Evolutionary conservation across 1,284 basidiomycete genomes (phyloP).

Genomic region (Puccinia novopanici): DNA sequence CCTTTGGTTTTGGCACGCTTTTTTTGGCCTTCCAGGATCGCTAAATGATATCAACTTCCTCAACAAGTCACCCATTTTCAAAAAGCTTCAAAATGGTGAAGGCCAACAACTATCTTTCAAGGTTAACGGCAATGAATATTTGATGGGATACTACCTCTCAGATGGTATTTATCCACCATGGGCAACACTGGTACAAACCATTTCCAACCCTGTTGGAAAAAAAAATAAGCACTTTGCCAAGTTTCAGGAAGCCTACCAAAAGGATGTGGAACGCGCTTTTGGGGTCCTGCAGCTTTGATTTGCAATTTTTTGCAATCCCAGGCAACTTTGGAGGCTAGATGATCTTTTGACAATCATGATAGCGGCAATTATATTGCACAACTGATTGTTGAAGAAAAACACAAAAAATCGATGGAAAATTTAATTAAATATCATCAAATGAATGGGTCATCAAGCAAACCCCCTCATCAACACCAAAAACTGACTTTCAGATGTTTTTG

Average conservation of each 20-base stretch:
- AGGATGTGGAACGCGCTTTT: slow-evolving; percentile 28
- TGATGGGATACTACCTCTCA: slow-evolving; percentile 1
- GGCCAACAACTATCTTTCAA: background rate
- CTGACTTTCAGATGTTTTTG: too few species aligned
- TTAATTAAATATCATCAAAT: too few species aligned
- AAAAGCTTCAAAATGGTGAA: background rate
- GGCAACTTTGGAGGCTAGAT: background rate
- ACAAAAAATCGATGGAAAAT: too few species aligned
- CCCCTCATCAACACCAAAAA: too few species aligned
- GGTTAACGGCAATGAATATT: background rate
- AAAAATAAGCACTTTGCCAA: slow-evolving; percentile 11
- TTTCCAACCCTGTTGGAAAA: background rate
- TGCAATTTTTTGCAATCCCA: background rate
- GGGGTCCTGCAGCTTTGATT: slow-evolving; percentile 23
- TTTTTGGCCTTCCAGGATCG: too few species aligned
- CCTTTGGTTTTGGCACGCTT: too few species aligned
- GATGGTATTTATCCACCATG: too few species aligned
- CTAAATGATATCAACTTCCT: slow-evolving; percentile 13
- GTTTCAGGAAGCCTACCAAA: background rate
- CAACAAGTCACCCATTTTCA: background rate
- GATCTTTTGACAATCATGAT: slow-evolving; percentile 7
- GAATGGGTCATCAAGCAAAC: too few species aligned
- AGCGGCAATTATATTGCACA: slow-evolving; percentile 7
- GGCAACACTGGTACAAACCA: too few species aligned
- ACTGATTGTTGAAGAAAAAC: slow-evolving; percentile 20